Evolutionary conservation across 441 rosid genomes (phyloP).

Genomic region (Populus hybrid): DNA sequence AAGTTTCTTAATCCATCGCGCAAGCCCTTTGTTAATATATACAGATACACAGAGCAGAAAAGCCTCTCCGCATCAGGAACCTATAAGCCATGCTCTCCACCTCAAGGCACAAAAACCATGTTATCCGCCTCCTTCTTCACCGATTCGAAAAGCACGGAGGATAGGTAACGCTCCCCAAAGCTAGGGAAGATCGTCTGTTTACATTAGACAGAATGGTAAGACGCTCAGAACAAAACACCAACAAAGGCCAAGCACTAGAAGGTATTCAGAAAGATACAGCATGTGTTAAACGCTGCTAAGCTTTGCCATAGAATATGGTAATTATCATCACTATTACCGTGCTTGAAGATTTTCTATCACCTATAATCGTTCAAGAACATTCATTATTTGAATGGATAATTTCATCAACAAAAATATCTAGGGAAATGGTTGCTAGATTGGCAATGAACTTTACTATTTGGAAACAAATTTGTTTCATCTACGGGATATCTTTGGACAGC

Average conservation of each 20-base stretch:
- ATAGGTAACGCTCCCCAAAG: conserved; percentile 83
- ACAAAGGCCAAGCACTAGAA: not conserved
- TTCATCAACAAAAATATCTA: no score
- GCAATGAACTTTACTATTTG: not conserved
- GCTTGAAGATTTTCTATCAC: not conserved
- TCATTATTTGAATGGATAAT: not conserved
- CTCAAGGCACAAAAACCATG: conserved; percentile 37
- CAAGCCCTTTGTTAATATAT: not conserved
- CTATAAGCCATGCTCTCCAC: not conserved
- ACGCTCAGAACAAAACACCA: not conserved
- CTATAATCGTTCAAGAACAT: not conserved
- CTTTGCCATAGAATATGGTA: not conserved
- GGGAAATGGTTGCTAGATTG: not conserved
- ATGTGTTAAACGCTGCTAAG: no score
- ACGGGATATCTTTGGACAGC: not conserved
- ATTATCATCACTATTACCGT: not conserved
- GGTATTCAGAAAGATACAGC: not conserved
- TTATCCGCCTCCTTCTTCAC: conserved; percentile 18
- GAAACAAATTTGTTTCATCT: not conserved
- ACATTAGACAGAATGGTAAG: not conserved
- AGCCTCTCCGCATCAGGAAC: not conserved
- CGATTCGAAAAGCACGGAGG: conserved; percentile 71
- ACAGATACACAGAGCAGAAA: not conserved
- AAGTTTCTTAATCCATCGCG: not conserved
- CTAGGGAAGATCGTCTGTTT: conserved; percentile 76